A percentile compares a stretch with the other conserved stretches of the same genome.
Conservation (phyloP, 1,284 basidiomycete species). For the Leccinum brunneo-olivaceum region DNA sequence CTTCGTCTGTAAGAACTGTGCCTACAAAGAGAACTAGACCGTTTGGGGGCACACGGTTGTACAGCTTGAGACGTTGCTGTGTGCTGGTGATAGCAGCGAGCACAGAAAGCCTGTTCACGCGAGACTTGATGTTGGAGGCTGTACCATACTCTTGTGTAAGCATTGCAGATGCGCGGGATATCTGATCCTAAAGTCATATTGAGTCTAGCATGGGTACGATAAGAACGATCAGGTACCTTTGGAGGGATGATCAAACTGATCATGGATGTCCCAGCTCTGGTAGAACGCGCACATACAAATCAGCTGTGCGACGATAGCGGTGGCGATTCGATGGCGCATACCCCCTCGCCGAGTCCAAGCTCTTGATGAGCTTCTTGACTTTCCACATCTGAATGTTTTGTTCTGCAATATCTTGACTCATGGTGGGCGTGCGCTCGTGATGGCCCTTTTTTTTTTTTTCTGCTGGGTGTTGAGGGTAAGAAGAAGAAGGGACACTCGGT, state of each 20-base stretch:
- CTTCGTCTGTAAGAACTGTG: slow-evolving; percentile 96
- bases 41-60: slow-evolving; percentile 93
- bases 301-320: slow-evolving; percentile 15
- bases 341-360: slow-evolving; percentile 89
- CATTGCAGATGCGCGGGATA: slow-evolving; percentile 91
- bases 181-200: slow-evolving; percentile 73
- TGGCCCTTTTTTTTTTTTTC: slow-evolving; percentile 13
- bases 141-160: slow-evolving; percentile 98
- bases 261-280: slow-evolving; percentile 93
- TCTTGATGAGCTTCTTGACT: slow-evolving; percentile 97
- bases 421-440: slow-evolving; percentile 36
- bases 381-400: slow-evolving; percentile 94
- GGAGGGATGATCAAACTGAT: slow-evolving; percentile 97
- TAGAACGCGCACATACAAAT: slow-evolving; percentile 4
- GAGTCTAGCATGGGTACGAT: slow-evolving; percentile 6
- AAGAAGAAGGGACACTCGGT: background rate
- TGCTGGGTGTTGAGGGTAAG: slow-evolving; percentile 2
- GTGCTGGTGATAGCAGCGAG: slow-evolving; percentile 97
- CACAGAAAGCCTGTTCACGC: slow-evolving; percentile 96
- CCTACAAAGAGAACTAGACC: slow-evolving; percentile 97
- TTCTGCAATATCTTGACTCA: slow-evolving; percentile 76
- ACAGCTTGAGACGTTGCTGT: slow-evolving; percentile 97
- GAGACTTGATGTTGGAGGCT: slow-evolving; percentile 98
- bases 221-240: slow-evolving; percentile 50
- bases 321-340: slow-evolving; percentile 30